These are phyloP conservation scores for Lupinus albus DNA, from an alignment of 306 rosid species.

Conservation along the genomic window DNA sequence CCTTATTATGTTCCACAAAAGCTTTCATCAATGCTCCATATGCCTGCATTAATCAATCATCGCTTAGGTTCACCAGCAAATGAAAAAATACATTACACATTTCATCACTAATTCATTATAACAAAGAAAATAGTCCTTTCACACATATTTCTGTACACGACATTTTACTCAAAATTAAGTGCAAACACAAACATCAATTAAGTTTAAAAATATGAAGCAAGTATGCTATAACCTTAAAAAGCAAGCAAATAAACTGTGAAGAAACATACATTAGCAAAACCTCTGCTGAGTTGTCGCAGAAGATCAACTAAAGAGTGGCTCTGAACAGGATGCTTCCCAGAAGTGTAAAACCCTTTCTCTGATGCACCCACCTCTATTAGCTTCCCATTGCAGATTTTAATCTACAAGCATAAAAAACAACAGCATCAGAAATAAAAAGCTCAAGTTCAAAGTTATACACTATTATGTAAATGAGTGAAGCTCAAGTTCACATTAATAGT, in stretches of 20 bases:
- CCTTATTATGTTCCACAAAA: constrained; percentile 90
- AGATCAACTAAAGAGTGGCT: constrained; percentile 89
- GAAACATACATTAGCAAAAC: constrained; percentile 68
- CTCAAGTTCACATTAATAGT: no score
- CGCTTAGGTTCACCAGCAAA: constrained; percentile 20
- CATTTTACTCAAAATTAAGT: no score
- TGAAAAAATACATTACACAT: constrained; percentile 2
- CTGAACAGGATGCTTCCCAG: constrained; percentile 68
- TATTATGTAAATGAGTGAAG: no score
- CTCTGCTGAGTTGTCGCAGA: constrained; percentile 89
- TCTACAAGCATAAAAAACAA: constrained; percentile 52
- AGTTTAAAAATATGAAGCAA: no score
- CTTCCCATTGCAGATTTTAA: constrained; percentile 89
- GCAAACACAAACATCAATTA: no score
- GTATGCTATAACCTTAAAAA: neutral
- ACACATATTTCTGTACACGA: no score
- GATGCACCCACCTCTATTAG: constrained; percentile 76
- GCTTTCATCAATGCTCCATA: constrained; percentile 82
- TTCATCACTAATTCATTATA: no score
- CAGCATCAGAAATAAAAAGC: no score
- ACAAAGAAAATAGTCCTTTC: no score
- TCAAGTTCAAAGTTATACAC: no score
- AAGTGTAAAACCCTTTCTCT: constrained; percentile 76
- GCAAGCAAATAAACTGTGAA: neutral
- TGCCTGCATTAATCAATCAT: constrained; percentile 60